Evolutionary conservation across 2,329 filamentous ascomycete species (phyloP).

Genomic region (Myotisia sp.): DNA sequence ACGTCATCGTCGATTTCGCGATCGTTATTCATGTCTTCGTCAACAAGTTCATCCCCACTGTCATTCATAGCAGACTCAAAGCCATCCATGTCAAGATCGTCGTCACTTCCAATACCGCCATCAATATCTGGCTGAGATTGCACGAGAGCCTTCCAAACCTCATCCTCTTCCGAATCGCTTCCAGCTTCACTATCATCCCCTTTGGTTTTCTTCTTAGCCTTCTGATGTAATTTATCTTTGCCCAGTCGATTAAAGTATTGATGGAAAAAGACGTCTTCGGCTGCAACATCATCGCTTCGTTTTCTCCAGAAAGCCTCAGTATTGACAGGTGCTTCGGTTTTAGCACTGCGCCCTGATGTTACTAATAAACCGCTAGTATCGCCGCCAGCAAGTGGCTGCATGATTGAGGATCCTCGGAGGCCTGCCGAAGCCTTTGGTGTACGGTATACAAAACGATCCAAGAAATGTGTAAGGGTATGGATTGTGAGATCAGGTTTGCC

Average conservation of each 20-base stretch:
- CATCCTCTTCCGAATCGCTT: slow-evolving; percentile 53
- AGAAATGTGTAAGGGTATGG: slow-evolving; percentile 85
- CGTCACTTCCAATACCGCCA: slow-evolving; percentile 43
- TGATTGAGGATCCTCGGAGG: slow-evolving; percentile 73
- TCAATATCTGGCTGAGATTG: slow-evolving; percentile 65
- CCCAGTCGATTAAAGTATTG: slow-evolving; percentile 75
- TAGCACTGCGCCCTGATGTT: slow-evolving; percentile 42
- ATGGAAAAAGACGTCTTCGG: slow-evolving; percentile 96
- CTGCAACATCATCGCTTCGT: slow-evolving; percentile 72
- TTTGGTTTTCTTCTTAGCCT: slow-evolving; percentile 40
- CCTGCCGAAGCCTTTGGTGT: slow-evolving; percentile 59
- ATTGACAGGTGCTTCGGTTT: slow-evolving; percentile 58
- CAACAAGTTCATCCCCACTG: slow-evolving; percentile 32
- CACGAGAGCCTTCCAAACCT: slow-evolving; percentile 86
- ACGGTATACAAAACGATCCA: slow-evolving; percentile 97
- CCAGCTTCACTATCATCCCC: slow-evolving; percentile 33
- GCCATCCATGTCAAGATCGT: slow-evolving; percentile 43
- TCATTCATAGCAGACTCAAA: slow-evolving; percentile 39
- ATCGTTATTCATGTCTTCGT: slow-evolving; percentile 28
- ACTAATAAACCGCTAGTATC: slow-evolving; percentile 48
- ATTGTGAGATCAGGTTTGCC: slow-evolving; percentile 81
- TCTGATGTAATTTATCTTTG: slow-evolving; percentile 45
- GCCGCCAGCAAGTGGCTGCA: slow-evolving; percentile 72
- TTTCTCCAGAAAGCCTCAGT: slow-evolving; percentile 81
- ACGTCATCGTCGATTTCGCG: slow-evolving; percentile 20